Evolutionary conservation across 805 yeast genomes (phyloP).

Genomic region (Tetrapisispora taiwanensis): DNA sequence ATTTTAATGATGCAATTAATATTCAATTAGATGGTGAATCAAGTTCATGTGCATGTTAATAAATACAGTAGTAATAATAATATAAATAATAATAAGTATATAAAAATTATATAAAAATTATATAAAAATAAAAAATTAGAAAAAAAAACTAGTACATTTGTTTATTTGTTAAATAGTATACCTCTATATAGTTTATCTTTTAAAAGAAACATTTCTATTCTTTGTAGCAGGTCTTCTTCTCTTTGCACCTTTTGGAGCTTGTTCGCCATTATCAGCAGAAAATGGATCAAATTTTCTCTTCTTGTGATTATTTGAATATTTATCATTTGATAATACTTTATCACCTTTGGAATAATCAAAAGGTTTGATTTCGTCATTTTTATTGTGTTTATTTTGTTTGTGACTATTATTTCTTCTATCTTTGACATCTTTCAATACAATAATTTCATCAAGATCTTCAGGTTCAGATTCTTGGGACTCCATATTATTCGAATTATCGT

Average conservation of each 20-base stretch:
- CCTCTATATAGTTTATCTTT: constrained; percentile 9
- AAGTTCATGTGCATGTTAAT: constrained; percentile 63
- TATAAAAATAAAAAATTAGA: neutral
- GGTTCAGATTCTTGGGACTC: neutral
- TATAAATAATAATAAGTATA: neutral
- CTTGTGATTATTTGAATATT: constrained; percentile 12
- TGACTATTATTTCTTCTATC: constrained; percentile 8
- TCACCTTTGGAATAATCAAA: constrained; percentile 39
- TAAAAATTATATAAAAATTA: neutral
- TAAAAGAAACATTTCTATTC: constrained; percentile 25
- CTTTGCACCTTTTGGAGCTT: constrained; percentile 48
- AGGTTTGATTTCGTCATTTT: constrained; percentile 7
- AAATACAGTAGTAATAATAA: neutral
- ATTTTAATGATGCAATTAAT: constrained; percentile 92
- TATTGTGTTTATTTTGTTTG: constrained; percentile 2
- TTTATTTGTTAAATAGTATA: neutral
- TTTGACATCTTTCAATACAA: constrained; percentile 30
- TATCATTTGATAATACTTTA: constrained; percentile 28
- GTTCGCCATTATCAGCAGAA: constrained; percentile 29
- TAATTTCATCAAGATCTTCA: constrained; percentile 31
- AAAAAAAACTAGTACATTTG: neutral
- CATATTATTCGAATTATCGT: too few relatives aligned
- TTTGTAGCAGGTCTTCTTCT: constrained; percentile 24
- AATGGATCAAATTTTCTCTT: constrained; percentile 54
- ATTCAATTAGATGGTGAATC: constrained; percentile 81